A percentile compares a stretch with the other conserved stretches of the same genome.
Conservation (phyloP, 116 monocot species). For the Dioscorea cayenensis region DNA sequence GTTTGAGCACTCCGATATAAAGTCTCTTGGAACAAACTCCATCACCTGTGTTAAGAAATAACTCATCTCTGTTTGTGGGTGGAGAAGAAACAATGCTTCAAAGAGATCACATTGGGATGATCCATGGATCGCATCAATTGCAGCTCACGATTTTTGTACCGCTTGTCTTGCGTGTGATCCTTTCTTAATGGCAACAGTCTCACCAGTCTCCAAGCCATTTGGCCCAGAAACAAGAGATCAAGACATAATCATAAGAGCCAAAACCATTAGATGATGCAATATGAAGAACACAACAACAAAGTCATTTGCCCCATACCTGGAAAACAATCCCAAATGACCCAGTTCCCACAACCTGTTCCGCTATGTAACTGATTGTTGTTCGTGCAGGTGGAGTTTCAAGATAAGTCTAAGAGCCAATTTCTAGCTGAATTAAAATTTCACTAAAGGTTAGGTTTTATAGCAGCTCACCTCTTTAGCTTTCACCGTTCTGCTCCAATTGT, state of each 20-base stretch:
- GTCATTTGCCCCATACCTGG: conserved; percentile 9
- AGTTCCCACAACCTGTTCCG: conserved; percentile 5
- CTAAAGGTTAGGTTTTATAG: neutral
- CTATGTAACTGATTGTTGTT: conserved; percentile 26
- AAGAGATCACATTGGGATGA: conserved; percentile 41
- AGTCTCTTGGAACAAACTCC: conserved; percentile 51
- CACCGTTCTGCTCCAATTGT: conserved; percentile 82
- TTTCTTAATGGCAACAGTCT: conserved; percentile 51
- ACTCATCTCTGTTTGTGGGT: conserved; percentile 46
- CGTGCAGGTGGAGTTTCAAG: neutral
- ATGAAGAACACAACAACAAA: neutral
- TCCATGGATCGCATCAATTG: conserved; percentile 60
- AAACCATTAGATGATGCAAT: neutral
- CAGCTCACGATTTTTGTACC: conserved; percentile 55
- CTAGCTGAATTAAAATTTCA: neutral
- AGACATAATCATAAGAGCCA: neutral
- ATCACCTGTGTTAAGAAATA: conserved; percentile 56
- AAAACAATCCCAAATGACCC: conserved; percentile 18
- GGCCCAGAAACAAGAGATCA: conserved; percentile 14
- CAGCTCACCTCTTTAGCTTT: conserved; percentile 55
- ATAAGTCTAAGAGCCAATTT: neutral
- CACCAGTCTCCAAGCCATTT: conserved; percentile 58
- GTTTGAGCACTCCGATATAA: conserved; percentile 47
- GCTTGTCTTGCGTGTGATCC: conserved; percentile 42
- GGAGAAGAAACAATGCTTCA: conserved; percentile 58